Evolutionary conservation across 306 rosid genomes (phyloP).

Genomic region (Macrotyloma uniflorum): DNA sequence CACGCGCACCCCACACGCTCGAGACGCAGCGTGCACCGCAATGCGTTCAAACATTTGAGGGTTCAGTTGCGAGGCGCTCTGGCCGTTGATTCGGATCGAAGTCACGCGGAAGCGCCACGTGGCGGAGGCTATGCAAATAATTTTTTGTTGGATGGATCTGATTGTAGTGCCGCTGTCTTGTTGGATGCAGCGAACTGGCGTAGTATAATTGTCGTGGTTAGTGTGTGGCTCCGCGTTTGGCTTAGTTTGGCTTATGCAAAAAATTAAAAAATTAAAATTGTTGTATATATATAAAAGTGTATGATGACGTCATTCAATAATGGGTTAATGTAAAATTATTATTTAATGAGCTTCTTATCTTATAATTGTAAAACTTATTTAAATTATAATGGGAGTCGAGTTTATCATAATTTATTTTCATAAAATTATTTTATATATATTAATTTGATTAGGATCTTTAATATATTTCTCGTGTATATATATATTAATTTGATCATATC

Average conservation of each 20-base stretch:
- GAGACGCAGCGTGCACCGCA: conserved; percentile 29
- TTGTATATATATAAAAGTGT: no score
- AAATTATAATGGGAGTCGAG: no score
- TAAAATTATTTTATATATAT: no score
- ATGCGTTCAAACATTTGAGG: not conserved
- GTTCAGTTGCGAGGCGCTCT: not conserved
- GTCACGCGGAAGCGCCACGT: not conserved
- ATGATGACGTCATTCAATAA: no score
- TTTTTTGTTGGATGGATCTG: not conserved
- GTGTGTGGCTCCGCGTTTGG: not conserved
- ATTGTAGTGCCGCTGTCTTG: not conserved
- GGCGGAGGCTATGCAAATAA: not conserved
- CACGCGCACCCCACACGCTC: conserved; percentile 21
- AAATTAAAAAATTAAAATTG: no score
- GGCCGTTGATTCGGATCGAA: not conserved
- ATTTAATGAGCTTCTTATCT: no score
- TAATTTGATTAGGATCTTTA: no score
- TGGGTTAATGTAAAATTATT: no score
- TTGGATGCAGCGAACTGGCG: conserved; percentile 30
- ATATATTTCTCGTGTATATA: no score
- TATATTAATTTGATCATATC: no score
- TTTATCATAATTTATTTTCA: no score
- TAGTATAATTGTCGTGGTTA: not conserved
- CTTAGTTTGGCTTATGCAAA: not conserved
- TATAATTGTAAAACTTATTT: no score